These are phyloP conservation scores for Suhomyces bolitotheri DNA, from an alignment of 1,139 yeast genomes.

Conservation along the genomic window DNA sequence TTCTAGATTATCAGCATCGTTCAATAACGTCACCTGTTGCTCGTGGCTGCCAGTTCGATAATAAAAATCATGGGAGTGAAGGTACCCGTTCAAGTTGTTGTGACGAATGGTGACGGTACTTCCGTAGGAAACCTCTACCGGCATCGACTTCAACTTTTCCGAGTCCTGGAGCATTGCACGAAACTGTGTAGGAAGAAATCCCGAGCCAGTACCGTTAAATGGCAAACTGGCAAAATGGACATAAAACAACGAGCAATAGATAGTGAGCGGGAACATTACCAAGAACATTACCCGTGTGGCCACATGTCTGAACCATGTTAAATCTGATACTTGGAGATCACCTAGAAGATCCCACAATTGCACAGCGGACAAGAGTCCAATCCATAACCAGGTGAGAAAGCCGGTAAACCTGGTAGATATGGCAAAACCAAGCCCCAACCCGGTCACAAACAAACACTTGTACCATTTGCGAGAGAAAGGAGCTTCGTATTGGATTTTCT, in stretches of 20 bases:
- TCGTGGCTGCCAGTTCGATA: constrained; percentile 58
- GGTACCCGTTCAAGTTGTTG: constrained; percentile 57
- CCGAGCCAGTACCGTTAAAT: constrained; percentile 51
- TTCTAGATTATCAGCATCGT: constrained; percentile 49
- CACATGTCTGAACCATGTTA: constrained; percentile 33
- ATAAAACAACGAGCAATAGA: constrained; percentile 51
- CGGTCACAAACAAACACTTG: constrained; percentile 39
- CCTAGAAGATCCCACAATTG: constrained; percentile 61
- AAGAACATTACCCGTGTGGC: constrained; percentile 34
- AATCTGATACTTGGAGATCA: constrained; percentile 47
- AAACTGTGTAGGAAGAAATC: constrained; percentile 57
- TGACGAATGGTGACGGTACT: constrained; percentile 69
- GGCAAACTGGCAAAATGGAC: constrained; percentile 52
- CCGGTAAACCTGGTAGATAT: constrained; percentile 59
- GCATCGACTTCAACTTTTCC: constrained; percentile 34
- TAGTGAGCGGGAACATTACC: constrained; percentile 47
- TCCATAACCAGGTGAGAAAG: constrained; percentile 52
- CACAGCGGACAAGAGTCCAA: constrained; percentile 37
- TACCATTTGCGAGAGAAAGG: constrained; percentile 50
- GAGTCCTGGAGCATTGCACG: constrained; percentile 51
- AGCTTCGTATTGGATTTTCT: constrained; percentile 34
- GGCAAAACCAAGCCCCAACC: constrained; percentile 54
- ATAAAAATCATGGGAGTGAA: constrained; percentile 62
- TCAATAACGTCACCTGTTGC: constrained; percentile 70
- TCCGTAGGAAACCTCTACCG: constrained; percentile 61